These are phyloP conservation scores for Entophlyctis luteolus DNA, from an alignment of 192 early-diverging fungal genomes.

Conservation along the genomic window DNA sequence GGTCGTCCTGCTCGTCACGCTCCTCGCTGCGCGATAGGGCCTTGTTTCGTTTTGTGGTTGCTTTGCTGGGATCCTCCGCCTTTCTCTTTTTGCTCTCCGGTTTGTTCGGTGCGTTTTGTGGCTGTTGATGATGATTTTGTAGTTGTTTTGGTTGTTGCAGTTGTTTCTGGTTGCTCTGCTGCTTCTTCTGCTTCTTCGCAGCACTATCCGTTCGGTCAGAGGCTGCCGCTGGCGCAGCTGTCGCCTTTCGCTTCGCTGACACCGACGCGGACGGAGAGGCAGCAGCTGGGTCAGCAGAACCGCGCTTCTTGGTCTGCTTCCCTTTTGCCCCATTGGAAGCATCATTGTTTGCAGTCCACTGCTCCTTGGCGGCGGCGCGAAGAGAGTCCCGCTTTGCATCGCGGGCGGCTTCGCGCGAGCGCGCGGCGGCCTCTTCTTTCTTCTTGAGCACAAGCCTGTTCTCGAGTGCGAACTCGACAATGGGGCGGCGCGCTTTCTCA, in stretches of 20 bases:
- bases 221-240: neutral
- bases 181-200: neutral
- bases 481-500: slow-evolving; percentile 57
- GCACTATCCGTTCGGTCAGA: neutral
- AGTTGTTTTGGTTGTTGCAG: too few species aligned
- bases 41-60: neutral
- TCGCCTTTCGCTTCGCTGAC: neutral
- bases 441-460: slow-evolving; percentile 75
- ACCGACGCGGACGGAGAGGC: neutral
- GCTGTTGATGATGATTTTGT: too few species aligned
- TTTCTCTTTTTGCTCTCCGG: neutral
- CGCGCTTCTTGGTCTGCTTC: slow-evolving; percentile 10
- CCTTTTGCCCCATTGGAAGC: neutral
- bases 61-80: neutral
- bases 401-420: slow-evolving; percentile 23
- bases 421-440: slow-evolving; percentile 31
- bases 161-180: neutral
- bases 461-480: slow-evolving; percentile 90
- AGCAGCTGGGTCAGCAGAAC: slow-evolving; percentile 4
- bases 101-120: neutral
- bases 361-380: neutral
- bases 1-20: slow-evolving; percentile 11
- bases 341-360: neutral
- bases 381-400: slow-evolving; percentile 21
- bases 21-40: neutral